Percentiles rank a stretch among this genome's conserved stretches.
Conservation (phyloP, 345 rosid genomes). For the Camelina neglecta region DNA sequence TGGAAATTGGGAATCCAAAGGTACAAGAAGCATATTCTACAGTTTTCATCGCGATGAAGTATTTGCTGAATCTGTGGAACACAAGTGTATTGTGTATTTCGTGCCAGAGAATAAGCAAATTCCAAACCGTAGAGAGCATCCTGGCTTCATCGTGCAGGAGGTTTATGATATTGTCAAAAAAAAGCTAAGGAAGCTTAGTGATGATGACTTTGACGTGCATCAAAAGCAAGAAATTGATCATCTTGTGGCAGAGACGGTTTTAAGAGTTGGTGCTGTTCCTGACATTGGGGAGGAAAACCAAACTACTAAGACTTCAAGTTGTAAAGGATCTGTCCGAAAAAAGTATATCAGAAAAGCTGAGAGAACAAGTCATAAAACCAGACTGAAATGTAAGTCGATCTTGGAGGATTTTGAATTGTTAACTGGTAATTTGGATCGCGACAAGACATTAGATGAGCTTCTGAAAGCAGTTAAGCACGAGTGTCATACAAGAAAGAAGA, state of each 20-base stretch:
- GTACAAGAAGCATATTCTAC: conserved; percentile 72
- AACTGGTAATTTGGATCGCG: conserved; percentile 66
- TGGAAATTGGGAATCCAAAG: conserved; percentile 65
- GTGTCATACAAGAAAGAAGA: conserved; percentile 16
- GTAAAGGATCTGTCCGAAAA: not conserved
- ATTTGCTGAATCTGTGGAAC: conserved; percentile 78
- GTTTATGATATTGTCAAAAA: conserved; percentile 56
- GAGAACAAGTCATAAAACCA: not conserved
- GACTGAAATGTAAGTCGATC: conserved; percentile 28
- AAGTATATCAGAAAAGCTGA: too few relatives aligned
- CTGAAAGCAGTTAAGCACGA: conserved; percentile 50
- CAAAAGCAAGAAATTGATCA: conserved; percentile 58
- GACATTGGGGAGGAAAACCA: not conserved
- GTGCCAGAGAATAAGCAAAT: conserved; percentile 74
- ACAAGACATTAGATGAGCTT: conserved; percentile 74
- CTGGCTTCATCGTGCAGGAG: conserved; percentile 76
- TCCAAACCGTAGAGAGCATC: conserved; percentile 61
- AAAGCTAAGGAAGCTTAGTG: conserved; percentile 55
- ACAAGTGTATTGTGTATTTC: conserved; percentile 73
- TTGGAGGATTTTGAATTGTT: conserved; percentile 49
- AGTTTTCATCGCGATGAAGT: conserved; percentile 84
- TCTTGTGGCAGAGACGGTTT: conserved; percentile 64
- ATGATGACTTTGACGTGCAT: conserved; percentile 50
- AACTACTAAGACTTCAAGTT: not conserved
- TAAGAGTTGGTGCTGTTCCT: conserved; percentile 54